Evolutionary conservation across 108 stramenopile genomes (phyloP), one percentile per base, ranked within the genome.

Genomic region (Discostella stelligeroides): DNA sequence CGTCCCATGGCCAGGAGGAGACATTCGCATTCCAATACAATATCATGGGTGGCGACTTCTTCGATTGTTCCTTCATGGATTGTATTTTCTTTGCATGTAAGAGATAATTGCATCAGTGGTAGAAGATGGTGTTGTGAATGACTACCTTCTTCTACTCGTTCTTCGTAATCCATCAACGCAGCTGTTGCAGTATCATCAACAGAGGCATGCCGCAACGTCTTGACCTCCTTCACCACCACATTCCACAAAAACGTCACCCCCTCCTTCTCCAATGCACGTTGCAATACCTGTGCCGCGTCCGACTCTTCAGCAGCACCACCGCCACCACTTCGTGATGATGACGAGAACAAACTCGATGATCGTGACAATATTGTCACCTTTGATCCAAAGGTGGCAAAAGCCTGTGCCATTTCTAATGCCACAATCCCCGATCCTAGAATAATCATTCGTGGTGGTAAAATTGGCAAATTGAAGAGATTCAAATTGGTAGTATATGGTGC

Each of bases 381-480:
- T 8, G 84, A 82, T 37, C 98, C 98, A 68, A 98, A 93, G 5
- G 88, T 70, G n/a, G 95, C 86, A 88, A 97, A 92, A 20, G 84
- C 66, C 81, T 98, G 98, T n/a, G 98, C 96, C 94, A 98, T 93
- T 81, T 98, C 98, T 55, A 97, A 54, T 0, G 96, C 98, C 61
- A 98, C 88, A 28, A 97, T 93, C 14, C 98, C 98, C n/a, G 94
- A 86, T 23, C 98, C 98, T 34, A 97, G 55, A 14, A 98, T 82
- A 20, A 91, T 83, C 93, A 97, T 89, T 9, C 92, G 78, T 27
- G 88, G 80, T 15, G 98, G 98, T 23, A 98, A 82, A n/a, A 47
- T 74, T 34, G 88, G 74, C 34, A 97, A 68, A 76, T 97, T 97
- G 80, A 97, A 98, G 24, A 98, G 72, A 45, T 82, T 79, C 76